Evolutionary conservation across 1,284 basidiomycete species (phyloP).

Genomic region (Erythrobasidium hasegawianum): DNA sequence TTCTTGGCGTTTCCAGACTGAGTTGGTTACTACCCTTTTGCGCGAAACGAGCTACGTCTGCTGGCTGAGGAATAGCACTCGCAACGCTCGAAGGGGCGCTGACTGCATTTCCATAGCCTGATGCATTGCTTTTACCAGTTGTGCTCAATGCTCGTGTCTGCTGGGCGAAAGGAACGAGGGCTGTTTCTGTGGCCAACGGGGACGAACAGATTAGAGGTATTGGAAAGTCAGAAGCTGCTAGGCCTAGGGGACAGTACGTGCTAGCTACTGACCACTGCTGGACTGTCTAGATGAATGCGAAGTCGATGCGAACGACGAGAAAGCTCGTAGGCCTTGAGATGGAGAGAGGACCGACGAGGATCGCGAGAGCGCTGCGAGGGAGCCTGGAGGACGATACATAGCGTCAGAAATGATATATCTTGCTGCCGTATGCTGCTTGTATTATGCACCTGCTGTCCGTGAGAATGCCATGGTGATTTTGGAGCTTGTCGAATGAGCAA

Average conservation of each 20-base stretch:
- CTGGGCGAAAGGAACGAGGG: too few relatives aligned
- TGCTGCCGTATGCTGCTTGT: background rate
- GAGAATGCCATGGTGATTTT: background rate
- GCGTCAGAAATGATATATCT: background rate
- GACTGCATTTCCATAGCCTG: too few relatives aligned
- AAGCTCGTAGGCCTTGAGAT: background rate
- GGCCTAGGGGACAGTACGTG: too few relatives aligned
- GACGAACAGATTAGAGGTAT: too few relatives aligned
- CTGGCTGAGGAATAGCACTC: background rate
- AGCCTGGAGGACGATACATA: background rate
- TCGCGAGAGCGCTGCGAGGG: background rate
- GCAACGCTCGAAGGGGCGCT: too few relatives aligned
- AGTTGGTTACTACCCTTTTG: conserved; percentile 74
- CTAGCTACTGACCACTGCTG: too few relatives aligned
- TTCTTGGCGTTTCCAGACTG: conserved; percentile 33
- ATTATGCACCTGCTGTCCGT: conserved; percentile 4
- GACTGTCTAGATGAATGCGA: too few relatives aligned
- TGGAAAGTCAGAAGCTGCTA: too few relatives aligned
- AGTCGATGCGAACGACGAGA: background rate
- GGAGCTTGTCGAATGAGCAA: background rate
- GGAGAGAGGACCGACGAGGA: background rate
- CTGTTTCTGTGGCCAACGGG: too few relatives aligned
- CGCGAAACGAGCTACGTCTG: conserved; percentile 52
- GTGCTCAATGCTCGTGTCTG: too few relatives aligned
- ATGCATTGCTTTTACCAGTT: too few relatives aligned